Evolutionary conservation across 2,329 filamentous ascomycete species (phyloP), one percentile per base, ranked within the genome.

Genomic region (Delphinella strobiligena): DNA sequence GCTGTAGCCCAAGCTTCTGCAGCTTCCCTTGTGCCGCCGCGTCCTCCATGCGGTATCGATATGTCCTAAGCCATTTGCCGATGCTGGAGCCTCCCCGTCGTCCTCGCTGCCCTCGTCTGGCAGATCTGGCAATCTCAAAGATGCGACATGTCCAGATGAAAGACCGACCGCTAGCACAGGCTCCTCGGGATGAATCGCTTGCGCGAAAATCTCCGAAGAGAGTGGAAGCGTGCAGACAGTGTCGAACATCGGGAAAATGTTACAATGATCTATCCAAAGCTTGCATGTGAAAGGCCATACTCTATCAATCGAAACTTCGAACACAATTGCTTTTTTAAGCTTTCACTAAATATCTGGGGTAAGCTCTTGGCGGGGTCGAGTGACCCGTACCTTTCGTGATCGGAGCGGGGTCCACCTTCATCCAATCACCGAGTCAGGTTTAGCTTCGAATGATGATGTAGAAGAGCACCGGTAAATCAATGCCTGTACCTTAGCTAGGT

Each of bases 11-110:
- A 96, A 64, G 44, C 77, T 80, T 38, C 91, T 74, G 57, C 89
- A 96, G 69, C 87, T 95, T 10, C 87, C 89, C 67, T 94, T 93
- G 65, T 98, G 91, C 45, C 91, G 74, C 49, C 79, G 72, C 4
- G 91, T 96, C 51, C 76, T 75, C 91, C 91, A 98, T 44, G 79
- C 66, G 0, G 80, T 85, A 50, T 88, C 82, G 46, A 96, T 82
- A 41, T 80, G 75, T 32, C 80, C 82, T 46, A 74, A 81, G 9
- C 85, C 86, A 51, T 67, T 71, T 50, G 68, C 67, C 17, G 66
- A 67, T 2, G 61, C 55, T 2, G 59, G 54, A 8, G 49, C 57
- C 4, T 58, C 61, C 2, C 54, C 58, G 10, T 74, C 71, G 19
- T 73, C 71, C 34, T 72, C 71, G 14, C 61, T 62, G 24, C 66